phyloP scores from a whole-genome alignment of 768 basidiomycete species.

The Arthromyces matolae region DNA sequence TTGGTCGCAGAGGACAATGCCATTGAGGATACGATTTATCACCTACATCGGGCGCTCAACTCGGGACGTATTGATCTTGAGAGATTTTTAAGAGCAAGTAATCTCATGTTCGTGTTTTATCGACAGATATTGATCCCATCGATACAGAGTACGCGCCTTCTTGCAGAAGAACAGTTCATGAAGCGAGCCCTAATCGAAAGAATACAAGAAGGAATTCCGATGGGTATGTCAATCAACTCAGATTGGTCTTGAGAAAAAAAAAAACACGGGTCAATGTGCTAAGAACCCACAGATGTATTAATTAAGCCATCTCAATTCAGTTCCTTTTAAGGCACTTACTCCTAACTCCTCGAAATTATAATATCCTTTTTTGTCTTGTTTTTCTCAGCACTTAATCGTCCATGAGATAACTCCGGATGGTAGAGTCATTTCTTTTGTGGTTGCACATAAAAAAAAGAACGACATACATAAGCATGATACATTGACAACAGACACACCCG shows the following conservation, averaged over 20 bases:
- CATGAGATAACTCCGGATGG: not conserved
- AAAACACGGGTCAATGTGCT: slow-evolving; percentile 3
- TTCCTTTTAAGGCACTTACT: not conserved
- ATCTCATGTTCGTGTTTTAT: slow-evolving; percentile 6
- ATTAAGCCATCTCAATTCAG: not conserved
- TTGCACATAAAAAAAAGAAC: too few relatives aligned
- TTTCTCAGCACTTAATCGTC: slow-evolving; percentile 8
- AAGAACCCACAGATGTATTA: slow-evolving; percentile 4
- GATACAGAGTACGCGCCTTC: slow-evolving; percentile 74
- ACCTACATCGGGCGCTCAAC: slow-evolving; percentile 91
- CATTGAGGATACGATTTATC: slow-evolving; percentile 97
- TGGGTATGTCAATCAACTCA: slow-evolving; percentile 39
- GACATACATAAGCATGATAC: too few relatives aligned
- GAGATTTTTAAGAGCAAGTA: slow-evolving; percentile 81
- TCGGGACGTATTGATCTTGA: slow-evolving; percentile 91
- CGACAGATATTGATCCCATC: slow-evolving; percentile 14
- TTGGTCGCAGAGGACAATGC: slow-evolving; percentile 99
- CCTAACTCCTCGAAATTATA: slow-evolving; percentile 34
- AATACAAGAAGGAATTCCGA: slow-evolving; percentile 63
- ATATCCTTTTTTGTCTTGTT: slow-evolving; percentile 33
- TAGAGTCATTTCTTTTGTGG: not conserved
- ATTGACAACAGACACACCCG: too few relatives aligned
- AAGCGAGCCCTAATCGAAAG: slow-evolving; percentile 93
- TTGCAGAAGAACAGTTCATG: slow-evolving; percentile 96
- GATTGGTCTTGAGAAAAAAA: slow-evolving; percentile 32